Evolutionary conservation across 495 filamentous ascomycete species (phyloP).

Genomic region (Talaromyces ruber): DNA sequence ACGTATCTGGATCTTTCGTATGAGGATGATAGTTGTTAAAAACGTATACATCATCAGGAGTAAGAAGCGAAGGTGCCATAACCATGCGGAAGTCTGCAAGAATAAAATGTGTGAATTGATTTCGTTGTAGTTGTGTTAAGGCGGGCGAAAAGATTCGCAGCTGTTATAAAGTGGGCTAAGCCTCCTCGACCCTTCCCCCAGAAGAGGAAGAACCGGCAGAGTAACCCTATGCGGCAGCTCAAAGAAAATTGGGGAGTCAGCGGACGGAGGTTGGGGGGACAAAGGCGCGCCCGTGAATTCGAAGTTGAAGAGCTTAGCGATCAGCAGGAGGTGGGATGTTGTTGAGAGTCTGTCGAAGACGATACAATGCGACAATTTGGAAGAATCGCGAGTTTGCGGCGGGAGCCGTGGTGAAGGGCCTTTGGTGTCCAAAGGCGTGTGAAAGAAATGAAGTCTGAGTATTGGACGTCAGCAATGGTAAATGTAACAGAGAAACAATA

Average conservation of each 20-base stretch:
- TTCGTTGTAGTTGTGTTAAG: slow-evolving; percentile 55
- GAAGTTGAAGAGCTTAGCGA: slow-evolving; percentile 47
- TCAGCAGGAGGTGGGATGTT: slow-evolving; percentile 65
- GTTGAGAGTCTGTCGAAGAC: slow-evolving; percentile 56
- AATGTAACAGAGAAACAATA: not conserved
- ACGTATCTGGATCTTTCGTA: slow-evolving; percentile 9
- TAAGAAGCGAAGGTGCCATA: slow-evolving; percentile 69
- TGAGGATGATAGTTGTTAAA: slow-evolving; percentile 20
- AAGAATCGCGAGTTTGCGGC: slow-evolving; percentile 57
- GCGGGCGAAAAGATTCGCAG: slow-evolving; percentile 83
- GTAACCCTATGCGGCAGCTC: slow-evolving; percentile 99
- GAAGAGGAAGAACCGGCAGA: slow-evolving; percentile 94
- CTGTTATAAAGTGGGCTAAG: slow-evolving; percentile 76
- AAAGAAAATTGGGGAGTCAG: slow-evolving; percentile 46
- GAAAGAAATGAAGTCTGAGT: not conserved
- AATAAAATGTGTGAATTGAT: slow-evolving; percentile 7
- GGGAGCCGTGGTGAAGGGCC: slow-evolving; percentile 65
- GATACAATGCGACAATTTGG: slow-evolving; percentile 66
- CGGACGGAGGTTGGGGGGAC: slow-evolving; percentile 43
- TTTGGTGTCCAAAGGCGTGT: slow-evolving; percentile 62
- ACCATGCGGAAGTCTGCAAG: slow-evolving; percentile 26
- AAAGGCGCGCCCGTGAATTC: slow-evolving; percentile 41
- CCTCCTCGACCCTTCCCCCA: slow-evolving; percentile 88
- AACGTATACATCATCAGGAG: slow-evolving; percentile 42
- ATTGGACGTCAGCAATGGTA: not conserved